Conservation (phyloP, 2,329 filamentous ascomycete genomes). For the Aspergillus sp. region DNA sequence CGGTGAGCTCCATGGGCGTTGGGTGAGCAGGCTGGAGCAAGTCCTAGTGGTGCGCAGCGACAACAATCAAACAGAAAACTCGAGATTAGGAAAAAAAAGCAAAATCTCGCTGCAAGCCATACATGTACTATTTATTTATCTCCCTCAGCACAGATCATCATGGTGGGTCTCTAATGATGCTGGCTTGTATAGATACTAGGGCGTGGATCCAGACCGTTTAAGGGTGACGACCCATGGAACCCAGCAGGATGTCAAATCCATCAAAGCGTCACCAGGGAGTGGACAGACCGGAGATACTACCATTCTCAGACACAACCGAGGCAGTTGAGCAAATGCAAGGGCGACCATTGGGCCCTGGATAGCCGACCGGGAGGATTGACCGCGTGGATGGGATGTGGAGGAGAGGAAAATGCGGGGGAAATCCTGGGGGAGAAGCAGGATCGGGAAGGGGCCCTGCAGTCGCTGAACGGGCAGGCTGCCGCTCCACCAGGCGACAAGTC, state of each 20-base stretch:
- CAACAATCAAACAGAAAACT: conserved; percentile 6
- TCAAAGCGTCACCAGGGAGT: conserved; percentile 16
- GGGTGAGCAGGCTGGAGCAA: background rate
- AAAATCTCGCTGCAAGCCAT: conserved; percentile 5
- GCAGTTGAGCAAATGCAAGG: conserved; percentile 17
- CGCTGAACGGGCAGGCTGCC: background rate
- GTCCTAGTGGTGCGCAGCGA: background rate
- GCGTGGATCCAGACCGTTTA: background rate
- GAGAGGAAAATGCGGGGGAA: conserved; percentile 6
- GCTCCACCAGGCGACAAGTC: background rate
- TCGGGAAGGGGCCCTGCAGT: background rate
- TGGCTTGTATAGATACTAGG: conserved; percentile 6
- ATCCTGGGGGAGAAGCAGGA: conserved; percentile 27
- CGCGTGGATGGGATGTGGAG: conserved; percentile 11
- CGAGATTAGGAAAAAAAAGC: conserved; percentile 1
- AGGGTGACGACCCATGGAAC: conserved; percentile 1
- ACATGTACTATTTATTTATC: conserved; percentile 16
- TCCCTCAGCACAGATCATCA: background rate
- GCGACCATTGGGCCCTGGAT: conserved; percentile 2
- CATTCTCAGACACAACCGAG: conserved; percentile 30
- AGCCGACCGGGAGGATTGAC: conserved; percentile 10
- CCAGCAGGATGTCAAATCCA: background rate
- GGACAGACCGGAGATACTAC: conserved; percentile 13
- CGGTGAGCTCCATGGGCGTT: conserved; percentile 20
- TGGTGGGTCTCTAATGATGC: conserved; percentile 10